These are phyloP conservation scores for Pseudocercospora cruenta DNA, from an alignment of 2,329 filamentous ascomycete genomes.

Conservation along the genomic window DNA sequence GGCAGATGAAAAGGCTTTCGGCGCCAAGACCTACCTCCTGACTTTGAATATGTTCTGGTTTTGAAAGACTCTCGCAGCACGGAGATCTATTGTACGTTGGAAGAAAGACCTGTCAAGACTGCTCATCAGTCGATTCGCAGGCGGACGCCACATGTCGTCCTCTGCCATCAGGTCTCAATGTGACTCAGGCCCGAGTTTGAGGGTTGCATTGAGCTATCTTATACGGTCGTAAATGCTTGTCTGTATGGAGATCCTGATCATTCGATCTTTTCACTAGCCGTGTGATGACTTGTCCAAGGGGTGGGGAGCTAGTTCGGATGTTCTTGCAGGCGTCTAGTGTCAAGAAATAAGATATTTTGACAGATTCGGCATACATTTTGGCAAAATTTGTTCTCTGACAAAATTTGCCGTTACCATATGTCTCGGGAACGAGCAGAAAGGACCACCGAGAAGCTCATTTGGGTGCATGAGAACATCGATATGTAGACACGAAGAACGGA, in stretches of 20 bases:
- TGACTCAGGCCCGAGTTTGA: not conserved
- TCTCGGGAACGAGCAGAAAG: no score
- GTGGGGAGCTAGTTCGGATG: no score
- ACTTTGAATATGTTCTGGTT: constrained; percentile 73
- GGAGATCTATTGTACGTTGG: constrained; percentile 71
- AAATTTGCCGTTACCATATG: no score
- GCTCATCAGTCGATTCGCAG: constrained; percentile 77
- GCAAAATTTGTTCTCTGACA: no score
- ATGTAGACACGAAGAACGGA: no score
- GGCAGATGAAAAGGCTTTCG: not conserved
- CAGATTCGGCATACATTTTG: no score
- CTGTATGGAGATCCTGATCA: not conserved
- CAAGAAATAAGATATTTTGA: no score
- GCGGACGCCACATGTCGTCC: constrained; percentile 70
- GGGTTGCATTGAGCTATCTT: constrained; percentile 21
- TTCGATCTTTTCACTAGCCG: no score
- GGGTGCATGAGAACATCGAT: not conserved
- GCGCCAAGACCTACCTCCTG: constrained; percentile 43
- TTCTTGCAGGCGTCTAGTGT: no score
- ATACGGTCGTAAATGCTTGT: no score
- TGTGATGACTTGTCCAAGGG: no score
- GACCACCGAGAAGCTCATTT: no score
- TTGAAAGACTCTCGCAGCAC: constrained; percentile 78
- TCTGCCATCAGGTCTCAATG: constrained; percentile 28
- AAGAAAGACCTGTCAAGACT: constrained; percentile 84